Base-by-base conservation (phyloP, 2,329 filamentous ascomycete genomes). In the Phoma herbarum region DNA sequence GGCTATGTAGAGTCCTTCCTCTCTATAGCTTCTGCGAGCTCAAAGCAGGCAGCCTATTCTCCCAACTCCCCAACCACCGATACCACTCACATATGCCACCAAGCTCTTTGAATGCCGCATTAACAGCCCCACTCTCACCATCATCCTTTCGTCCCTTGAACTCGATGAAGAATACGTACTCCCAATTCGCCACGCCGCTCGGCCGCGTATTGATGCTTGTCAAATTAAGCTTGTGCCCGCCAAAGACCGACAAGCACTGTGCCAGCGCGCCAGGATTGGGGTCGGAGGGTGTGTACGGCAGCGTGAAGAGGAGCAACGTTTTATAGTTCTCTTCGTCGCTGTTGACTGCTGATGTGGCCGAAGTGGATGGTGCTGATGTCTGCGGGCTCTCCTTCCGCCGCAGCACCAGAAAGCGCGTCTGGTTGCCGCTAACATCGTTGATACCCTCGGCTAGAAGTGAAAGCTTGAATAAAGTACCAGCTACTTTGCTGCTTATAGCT, bases 91-190 rank as follows among this genome's bases (percentile, higher is more conserved):
- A 86, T 62, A 87, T 84, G 28, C 73, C 74, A 1, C 78, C 79
- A 64, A 93, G 80, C 63, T 84, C 84, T 49, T 79, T 79, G 72
- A 93, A 76, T 25, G 87, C 89, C 22, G 77, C 78, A 58, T 85
- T 82, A 16, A 93, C 88, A 60, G 82, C 81, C 51, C 84, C 81
- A 2, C 82, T 81, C 67, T 54, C 61, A 0, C 86, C 86, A 12
- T 91, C 88, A 59, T 82, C 81, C 65, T 78, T 79, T 74, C 86
- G 84, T 1, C 90, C 89, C 74, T 90, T 86, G 69, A 96, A 93
- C 81, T 98, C 94, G 28, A 97, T 88, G 73, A 98, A 93, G 80
- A 98, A 97, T 35, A 97, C 86, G 79, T 98, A 98, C 75, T 96
- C 88, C 86, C 96, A 98, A 20, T 90, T 87, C 66, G 82, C 80